Percentiles rank a stretch among this genome's conserved stretches.
These are phyloP conservation scores for Cardamine occulta DNA, from an alignment of 345 rosid genomes.

Conservation along the genomic window DNA sequence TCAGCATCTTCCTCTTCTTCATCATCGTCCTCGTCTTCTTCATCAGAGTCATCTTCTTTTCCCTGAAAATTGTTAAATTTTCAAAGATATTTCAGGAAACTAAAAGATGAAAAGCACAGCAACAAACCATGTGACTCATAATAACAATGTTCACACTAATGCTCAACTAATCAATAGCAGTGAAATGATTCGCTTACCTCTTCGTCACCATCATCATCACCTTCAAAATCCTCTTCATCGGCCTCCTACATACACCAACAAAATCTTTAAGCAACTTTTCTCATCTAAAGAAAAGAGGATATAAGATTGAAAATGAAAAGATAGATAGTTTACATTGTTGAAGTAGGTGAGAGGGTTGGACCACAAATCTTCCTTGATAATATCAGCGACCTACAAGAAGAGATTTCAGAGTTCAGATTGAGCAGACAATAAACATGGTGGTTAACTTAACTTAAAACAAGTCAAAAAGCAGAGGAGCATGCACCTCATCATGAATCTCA, in stretches of 20 bases:
- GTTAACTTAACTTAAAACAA: constrained; percentile 1
- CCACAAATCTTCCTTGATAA: constrained; percentile 96
- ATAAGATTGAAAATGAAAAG: background rate
- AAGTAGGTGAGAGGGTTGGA: constrained; percentile 88
- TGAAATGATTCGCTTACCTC: constrained; percentile 49
- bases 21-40: background rate
- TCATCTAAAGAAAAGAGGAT: background rate
- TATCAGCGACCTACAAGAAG: constrained; percentile 73
- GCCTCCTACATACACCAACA: constrained; percentile 54
- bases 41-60: constrained; percentile 26
- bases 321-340: constrained; percentile 59
- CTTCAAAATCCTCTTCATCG: constrained; percentile 71
- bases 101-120: background rate
- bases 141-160: background rate
- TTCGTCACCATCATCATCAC: constrained; percentile 64
- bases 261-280: background rate
- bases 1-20: constrained; percentile 39
- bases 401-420: background rate
- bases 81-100: background rate
- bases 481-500: constrained; percentile 82
- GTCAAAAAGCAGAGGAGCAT: constrained; percentile 10
- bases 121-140: background rate
- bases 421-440: background rate
- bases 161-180: background rate
- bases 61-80: constrained; percentile 21